Base-by-base conservation (phyloP, 306 rosid species). In the Morella rubra region DNA sequence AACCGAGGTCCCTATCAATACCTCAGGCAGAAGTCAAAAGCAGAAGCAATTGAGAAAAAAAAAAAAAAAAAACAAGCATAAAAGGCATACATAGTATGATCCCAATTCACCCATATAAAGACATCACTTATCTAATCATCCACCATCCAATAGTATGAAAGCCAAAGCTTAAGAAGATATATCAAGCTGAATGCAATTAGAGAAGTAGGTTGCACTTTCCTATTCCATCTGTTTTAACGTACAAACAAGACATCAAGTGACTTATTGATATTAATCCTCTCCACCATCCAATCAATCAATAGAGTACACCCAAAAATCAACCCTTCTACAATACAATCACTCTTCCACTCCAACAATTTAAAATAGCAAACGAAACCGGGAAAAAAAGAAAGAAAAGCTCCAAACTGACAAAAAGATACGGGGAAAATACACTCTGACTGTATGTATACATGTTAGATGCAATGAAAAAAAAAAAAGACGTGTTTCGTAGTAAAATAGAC, bases 261-360 rank as follows among this genome's bases (percentile, higher is more conserved):
- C 50, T 42, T 37, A 66, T n/a, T 42, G 71, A 65, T 59, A 15
- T 19, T 40, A 69, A 41, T 55, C 58, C n/a, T 82, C 59, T 52
- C 64, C 49, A 22, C 47, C 55, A 47, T 51, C 41, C 72, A 59
- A 65, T 53, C 16, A 70, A 12, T 69, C 44, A 77, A 44, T 58
- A 83, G 71, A 45, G 40, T 44, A 65, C 65, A 81, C 76, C 67
- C 76, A 73, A 58, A 74, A 78, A 46, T 54, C 60, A 81, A 51
- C 67, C 77, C 42, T 71, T 58, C 19, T 77, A 80, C 66, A 78
- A 44, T 42, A 62, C 64, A 80, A 82, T 59, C 83, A 77, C 84
- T 79, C 86, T 46, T 60, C 72, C 80, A 76, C 77, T 76, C 75
- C 79, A 72, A 74, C 83, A 72, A 40, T n/a, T 73, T 46, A 81